Percentiles rank a stretch among this genome's conserved stretches.
phyloP scores from a whole-genome alignment of 495 filamentous ascomycete genomes.

The Amniculicola lignicola region DNA sequence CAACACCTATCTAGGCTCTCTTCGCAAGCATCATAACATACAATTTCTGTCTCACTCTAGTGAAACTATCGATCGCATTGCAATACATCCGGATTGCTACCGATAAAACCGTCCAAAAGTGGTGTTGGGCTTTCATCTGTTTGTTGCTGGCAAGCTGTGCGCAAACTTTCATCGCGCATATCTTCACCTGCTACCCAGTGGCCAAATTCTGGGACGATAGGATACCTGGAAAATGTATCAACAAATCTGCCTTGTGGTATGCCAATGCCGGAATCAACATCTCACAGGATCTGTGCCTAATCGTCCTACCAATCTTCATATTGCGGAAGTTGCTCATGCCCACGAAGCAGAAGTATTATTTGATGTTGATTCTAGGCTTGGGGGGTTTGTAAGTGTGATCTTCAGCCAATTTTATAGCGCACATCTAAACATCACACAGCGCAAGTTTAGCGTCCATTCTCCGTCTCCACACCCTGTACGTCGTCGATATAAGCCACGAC shows the following conservation, averaged over 20 bases:
- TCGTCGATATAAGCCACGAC: slow-evolving; percentile 15
- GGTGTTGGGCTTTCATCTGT: slow-evolving; percentile 1
- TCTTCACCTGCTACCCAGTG: slow-evolving; percentile 18
- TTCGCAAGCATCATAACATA: slow-evolving; percentile 27
- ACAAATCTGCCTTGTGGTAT: slow-evolving; percentile 21
- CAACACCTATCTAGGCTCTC: slow-evolving; percentile 5
- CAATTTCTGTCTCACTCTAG: slow-evolving; percentile 18
- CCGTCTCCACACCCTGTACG: slow-evolving; percentile 22
- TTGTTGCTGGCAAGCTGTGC: slow-evolving; percentile 4
- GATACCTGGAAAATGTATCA: slow-evolving; percentile 13
- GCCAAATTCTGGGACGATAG: slow-evolving; percentile 25
- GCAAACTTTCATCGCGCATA: slow-evolving; percentile 7
- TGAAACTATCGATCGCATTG: slow-evolving; percentile 15
- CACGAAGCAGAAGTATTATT: slow-evolving; percentile 11
- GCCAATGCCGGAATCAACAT: slow-evolving; percentile 26
- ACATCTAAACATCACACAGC: slow-evolving; percentile 1
- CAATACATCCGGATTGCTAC: slow-evolving; percentile 23
- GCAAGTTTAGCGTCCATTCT: slow-evolving; percentile 19
- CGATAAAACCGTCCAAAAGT: not conserved
- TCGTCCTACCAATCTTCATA: slow-evolving; percentile 20
- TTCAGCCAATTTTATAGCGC: not conserved
- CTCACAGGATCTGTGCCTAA: slow-evolving; percentile 17
- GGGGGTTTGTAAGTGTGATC: slow-evolving; percentile 25
- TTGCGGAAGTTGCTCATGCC: slow-evolving; percentile 6
- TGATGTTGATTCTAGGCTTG: slow-evolving; percentile 22